These are phyloP conservation scores for Pterula multifida DNA, from an alignment of 1,284 basidiomycete genomes.

Conservation along the genomic window DNA sequence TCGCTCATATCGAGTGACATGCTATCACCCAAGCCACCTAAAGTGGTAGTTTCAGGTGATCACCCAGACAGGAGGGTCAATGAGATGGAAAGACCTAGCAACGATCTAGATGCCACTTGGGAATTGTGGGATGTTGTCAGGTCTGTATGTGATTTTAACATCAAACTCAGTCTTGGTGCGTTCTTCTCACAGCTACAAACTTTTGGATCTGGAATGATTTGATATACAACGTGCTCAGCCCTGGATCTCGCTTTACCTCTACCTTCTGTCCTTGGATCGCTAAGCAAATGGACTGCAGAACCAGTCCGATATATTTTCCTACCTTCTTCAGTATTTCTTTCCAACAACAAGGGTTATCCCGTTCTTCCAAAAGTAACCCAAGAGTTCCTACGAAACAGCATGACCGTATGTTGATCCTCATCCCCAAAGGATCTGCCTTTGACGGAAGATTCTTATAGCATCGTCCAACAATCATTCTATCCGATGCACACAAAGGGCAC, in stretches of 20 bases:
- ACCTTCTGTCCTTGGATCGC: constrained; percentile 59
- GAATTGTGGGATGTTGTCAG: constrained; percentile 97
- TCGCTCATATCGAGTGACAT: constrained; percentile 13
- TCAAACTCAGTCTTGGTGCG: constrained; percentile 71
- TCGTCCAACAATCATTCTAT: constrained; percentile 72
- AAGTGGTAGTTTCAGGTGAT: constrained; percentile 19
- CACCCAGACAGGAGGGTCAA: constrained; percentile 19
- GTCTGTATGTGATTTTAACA: constrained; percentile 79
- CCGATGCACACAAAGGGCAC: constrained; percentile 46
- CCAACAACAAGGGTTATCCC: constrained; percentile 94
- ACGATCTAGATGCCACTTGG: constrained; percentile 80
- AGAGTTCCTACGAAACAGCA: constrained; percentile 76
- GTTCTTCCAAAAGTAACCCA: constrained; percentile 91
- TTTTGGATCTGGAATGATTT: too few species aligned
- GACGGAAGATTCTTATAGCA: constrained; percentile 44
- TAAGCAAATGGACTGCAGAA: constrained; percentile 87
- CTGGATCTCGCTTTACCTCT: constrained; percentile 85
- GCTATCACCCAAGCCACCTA: constrained; percentile 22
- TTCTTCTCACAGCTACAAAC: too few species aligned
- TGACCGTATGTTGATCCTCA: constrained; percentile 72
- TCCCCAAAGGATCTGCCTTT: too few species aligned
- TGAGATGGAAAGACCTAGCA: constrained; percentile 25
- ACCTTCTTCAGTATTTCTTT: constrained; percentile 85
- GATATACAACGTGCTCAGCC: constrained; percentile 42
- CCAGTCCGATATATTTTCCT: constrained; percentile 82